Conservation (phyloP, 164 flowering plant species). For the Dillenia suffruticosa region DNA sequence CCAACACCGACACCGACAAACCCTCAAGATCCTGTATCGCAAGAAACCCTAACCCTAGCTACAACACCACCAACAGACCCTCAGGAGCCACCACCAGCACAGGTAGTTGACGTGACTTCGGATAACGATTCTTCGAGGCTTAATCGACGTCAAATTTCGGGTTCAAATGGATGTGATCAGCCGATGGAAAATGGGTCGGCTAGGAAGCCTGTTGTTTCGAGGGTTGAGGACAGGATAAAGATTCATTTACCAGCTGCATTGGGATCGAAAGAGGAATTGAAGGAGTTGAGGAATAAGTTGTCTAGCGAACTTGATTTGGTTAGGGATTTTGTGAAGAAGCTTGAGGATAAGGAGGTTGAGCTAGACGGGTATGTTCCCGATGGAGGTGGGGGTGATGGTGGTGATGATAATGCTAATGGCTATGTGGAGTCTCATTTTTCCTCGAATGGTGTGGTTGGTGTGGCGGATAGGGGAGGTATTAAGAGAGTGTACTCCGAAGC, state of each 20-base stretch:
- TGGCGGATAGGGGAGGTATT: slow-evolving; percentile 5
- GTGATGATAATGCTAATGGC: not conserved
- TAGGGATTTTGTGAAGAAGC: slow-evolving; percentile 26
- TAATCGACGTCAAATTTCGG: not conserved
- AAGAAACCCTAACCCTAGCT: too few species aligned
- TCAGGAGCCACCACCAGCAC: too few species aligned
- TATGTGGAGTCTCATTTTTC: slow-evolving; percentile 15
- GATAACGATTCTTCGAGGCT: slow-evolving; percentile 27
- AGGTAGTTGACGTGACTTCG: slow-evolving; percentile 4
- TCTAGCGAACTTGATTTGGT: slow-evolving; percentile 46
- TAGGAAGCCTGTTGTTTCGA: slow-evolving; percentile 11
- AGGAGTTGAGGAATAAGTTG: slow-evolving; percentile 36
- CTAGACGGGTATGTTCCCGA: slow-evolving; percentile 11
- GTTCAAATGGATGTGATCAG: not conserved
- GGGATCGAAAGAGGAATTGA: slow-evolving; percentile 24
- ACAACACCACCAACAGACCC: too few species aligned
- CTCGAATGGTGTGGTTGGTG: slow-evolving; percentile 9
- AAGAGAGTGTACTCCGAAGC: slow-evolving; percentile 24
- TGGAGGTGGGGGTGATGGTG: slow-evolving; percentile 4
- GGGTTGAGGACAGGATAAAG: slow-evolving; percentile 26
- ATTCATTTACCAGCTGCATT: slow-evolving; percentile 16
- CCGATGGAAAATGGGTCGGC: slow-evolving; percentile 3
- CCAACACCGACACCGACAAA: too few species aligned
- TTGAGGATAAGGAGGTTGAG: slow-evolving; percentile 27
- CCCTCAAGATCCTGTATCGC: too few species aligned